Conservation (phyloP, 768 basidiomycete genomes). For the Porpolomopsis calyptriformis region DNA sequence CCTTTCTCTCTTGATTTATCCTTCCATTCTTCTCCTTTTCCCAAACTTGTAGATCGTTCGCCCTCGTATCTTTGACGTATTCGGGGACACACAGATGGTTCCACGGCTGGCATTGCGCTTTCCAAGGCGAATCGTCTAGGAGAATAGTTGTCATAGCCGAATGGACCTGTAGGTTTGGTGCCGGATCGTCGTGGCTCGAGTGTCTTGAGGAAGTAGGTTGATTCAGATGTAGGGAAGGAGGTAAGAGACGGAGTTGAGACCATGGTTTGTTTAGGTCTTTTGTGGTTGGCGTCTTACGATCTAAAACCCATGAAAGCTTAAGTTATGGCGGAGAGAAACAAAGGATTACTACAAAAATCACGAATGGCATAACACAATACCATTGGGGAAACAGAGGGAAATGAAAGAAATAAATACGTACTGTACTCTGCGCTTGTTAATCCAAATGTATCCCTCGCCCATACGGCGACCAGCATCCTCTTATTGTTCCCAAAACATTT, state of each 20-base stretch:
- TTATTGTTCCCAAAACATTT: constrained; percentile 40
- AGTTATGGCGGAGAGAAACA: not conserved
- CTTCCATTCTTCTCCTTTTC: constrained; percentile 11
- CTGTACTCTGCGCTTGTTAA: constrained; percentile 49
- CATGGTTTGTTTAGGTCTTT: constrained; percentile 70
- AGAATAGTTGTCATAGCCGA: constrained; percentile 39
- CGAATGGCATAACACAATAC: too few species aligned
- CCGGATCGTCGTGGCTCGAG: too few species aligned
- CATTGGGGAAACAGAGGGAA: not conserved
- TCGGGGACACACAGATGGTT: constrained; percentile 74
- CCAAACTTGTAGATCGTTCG: constrained; percentile 18
- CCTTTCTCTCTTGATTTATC: constrained; percentile 9
- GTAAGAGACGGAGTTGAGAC: constrained; percentile 16
- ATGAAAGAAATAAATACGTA: constrained; percentile 29
- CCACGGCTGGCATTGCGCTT: constrained; percentile 60
- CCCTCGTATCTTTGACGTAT: constrained; percentile 40
- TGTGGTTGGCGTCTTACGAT: constrained; percentile 44
- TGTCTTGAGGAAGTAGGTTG: too few species aligned
- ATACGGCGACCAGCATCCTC: constrained; percentile 45
- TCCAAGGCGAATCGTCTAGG: constrained; percentile 46
- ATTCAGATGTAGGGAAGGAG: constrained; percentile 6
- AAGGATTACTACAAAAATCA: not conserved
- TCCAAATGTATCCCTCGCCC: constrained; percentile 74
- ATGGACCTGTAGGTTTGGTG: constrained; percentile 17
- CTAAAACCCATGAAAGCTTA: constrained; percentile 13